Conservation (phyloP, 768 basidiomycete genomes). For the button mushroom (Agaricus bisporus) region DNA sequence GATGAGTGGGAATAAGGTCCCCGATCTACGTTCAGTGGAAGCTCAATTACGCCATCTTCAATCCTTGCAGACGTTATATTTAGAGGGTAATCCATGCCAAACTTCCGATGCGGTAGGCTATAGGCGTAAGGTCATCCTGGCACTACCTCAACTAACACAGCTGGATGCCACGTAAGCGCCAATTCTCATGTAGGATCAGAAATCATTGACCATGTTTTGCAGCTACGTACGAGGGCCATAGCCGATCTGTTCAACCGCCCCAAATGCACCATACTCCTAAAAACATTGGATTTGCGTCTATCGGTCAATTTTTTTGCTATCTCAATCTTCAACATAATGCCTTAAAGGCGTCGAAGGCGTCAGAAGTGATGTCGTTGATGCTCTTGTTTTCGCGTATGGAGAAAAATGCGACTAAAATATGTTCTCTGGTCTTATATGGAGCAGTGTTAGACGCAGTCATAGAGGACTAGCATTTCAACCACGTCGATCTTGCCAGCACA, state of each 20-base stretch:
- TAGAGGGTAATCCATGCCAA: slow-evolving; percentile 95
- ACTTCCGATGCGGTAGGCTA: slow-evolving; percentile 69
- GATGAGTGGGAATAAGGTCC: slow-evolving; percentile 87
- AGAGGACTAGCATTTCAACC: not conserved
- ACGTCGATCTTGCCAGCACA: not conserved
- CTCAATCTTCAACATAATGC: not conserved
- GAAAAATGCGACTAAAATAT: not conserved
- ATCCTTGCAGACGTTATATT: slow-evolving; percentile 81
- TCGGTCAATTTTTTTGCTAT: not conserved
- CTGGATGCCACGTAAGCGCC: slow-evolving; percentile 89
- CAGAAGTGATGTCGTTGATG: too few species aligned
- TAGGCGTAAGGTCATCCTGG: slow-evolving; percentile 83
- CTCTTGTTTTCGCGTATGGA: not conserved
- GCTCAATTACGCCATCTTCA: slow-evolving; percentile 53
- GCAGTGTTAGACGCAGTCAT: not conserved
- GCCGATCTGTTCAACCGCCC: not conserved
- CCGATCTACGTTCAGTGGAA: slow-evolving; percentile 62
- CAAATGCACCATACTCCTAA: not conserved
- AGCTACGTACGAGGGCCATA: slow-evolving; percentile 9
- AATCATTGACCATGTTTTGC: not conserved
- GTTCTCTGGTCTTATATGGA: not conserved
- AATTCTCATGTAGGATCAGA: not conserved
- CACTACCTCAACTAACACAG: slow-evolving; percentile 84
- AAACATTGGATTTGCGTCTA: not conserved
- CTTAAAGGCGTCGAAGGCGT: too few species aligned